phyloP scores from a whole-genome alignment of 768 basidiomycete genomes.

The Lentinula edodes region DNA sequence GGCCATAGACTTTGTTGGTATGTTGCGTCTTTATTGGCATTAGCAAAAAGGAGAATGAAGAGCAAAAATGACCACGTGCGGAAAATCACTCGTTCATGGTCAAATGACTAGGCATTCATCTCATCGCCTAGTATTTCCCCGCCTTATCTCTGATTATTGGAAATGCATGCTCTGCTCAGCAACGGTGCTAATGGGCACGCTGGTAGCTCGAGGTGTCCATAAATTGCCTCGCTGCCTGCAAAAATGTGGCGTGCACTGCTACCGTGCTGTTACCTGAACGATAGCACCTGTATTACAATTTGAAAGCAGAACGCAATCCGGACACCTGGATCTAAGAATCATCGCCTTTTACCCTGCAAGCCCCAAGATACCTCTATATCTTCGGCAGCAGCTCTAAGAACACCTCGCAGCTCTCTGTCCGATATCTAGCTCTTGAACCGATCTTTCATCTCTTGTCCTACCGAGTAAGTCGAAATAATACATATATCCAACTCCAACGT shows the following conservation, averaged over 20 bases:
- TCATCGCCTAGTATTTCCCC: no score
- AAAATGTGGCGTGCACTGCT: neutral
- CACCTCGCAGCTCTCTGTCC: neutral
- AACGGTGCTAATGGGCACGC: neutral
- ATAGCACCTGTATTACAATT: neutral
- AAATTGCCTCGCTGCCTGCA: neutral
- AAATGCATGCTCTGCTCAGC: no score
- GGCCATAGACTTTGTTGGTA: no score
- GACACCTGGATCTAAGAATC: neutral
- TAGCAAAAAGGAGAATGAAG: no score
- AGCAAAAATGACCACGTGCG: no score
- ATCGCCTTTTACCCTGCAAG: neutral
- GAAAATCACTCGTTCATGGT: no score
- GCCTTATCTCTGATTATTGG: no score
- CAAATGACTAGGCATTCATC: no score
- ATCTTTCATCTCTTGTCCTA: neutral
- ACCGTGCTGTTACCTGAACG: no score
- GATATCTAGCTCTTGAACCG: neutral
- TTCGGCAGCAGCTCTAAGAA: neutral
- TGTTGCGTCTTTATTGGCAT: no score
- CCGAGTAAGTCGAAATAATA: neutral
- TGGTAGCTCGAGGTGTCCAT: neutral
- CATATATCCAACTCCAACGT: neutral
- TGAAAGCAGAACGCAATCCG: neutral
- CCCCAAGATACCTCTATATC: constrained; percentile 2